Base-by-base conservation (phyloP, 2,329 filamentous ascomycete genomes). In the Epichloe sp. region DNA sequence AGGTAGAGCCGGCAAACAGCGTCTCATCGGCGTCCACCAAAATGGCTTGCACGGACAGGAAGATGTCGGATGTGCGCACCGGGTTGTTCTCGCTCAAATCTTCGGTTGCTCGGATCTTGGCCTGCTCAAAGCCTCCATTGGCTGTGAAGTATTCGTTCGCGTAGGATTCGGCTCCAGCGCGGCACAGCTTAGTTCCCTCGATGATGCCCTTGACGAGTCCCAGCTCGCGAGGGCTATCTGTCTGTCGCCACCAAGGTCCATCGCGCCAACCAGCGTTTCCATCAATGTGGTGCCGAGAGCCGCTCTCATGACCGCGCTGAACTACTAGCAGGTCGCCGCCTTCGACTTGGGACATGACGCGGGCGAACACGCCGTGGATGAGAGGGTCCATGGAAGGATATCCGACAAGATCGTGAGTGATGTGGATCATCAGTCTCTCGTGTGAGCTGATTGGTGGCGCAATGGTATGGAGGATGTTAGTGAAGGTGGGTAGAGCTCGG, bases 291-390 rank as follows among this genome's bases (percentile, higher is more conserved):
- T 77, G 77, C 43, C 83, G 79, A 44, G 82, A 82, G 45, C 83
- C 79, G 47, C 83, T 87, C 68, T 97, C 93, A 54, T 88, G 86
- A 19, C 93, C 93, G 38, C 90, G 86, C 70, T 98, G 93, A 54
- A 97, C 82, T 51, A 98, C 93, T 50, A 97, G 77, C 17, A 98
- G 76, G 62, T 97, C 93, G 51, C 93, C 93, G 57, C 93, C 93
- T 70, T 98, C 93, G 44, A 98, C 93, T 71, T 98, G 93, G n/a
- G 89, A 80, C 93, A 98, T 98, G 62, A 98, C 90, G 49, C 89
- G 84, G 51, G 86, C 86, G 72, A 98, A 98, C 56, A 93, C 89
- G 52, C 79, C 79, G 69, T 97, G 88, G 60, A 97, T 88, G 50
- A 96, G 78, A 17, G 91, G 89, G 65, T 97, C 91, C 59, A 98